A percentile compares a stretch with the other conserved stretches of the same genome.
phyloP scores from a whole-genome alignment of 441 rosid genomes.

The Euphorbia corollata region DNA sequence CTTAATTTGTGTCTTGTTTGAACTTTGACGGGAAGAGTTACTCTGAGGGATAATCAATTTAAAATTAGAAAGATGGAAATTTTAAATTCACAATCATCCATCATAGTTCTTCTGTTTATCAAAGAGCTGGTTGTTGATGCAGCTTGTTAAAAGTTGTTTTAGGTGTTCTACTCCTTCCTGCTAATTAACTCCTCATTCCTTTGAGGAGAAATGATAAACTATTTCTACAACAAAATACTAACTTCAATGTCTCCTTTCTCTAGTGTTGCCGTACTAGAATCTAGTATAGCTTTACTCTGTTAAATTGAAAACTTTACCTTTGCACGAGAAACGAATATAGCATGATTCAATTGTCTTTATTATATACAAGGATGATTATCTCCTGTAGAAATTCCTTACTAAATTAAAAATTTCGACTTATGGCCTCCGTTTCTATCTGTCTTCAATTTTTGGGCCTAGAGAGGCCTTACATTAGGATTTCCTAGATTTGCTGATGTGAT shows the following conservation, averaged over 20 bases:
- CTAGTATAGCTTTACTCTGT: neutral
- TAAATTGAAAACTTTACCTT: conserved; percentile 4
- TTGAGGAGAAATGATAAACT: neutral
- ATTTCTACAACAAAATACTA: neutral
- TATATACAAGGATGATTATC: neutral
- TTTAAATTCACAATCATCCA: neutral
- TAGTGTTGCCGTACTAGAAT: neutral
- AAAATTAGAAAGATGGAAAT: neutral
- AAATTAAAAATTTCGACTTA: neutral
- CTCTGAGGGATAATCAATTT: neutral
- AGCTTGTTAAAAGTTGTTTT: neutral
- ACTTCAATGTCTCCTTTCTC: neutral
- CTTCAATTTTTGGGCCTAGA: neutral
- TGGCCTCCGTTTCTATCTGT: neutral
- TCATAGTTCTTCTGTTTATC: neutral
- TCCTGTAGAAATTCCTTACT: neutral
- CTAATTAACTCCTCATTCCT: neutral
- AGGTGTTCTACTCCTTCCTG: neutral
- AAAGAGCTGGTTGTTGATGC: neutral
- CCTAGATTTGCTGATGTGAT: neutral
- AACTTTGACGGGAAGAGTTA: neutral
- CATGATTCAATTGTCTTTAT: neutral
- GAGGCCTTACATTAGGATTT: neutral
- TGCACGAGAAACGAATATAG: neutral
- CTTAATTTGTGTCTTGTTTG: neutral